A percentile compares a stretch with the other conserved stretches of the same genome.
Conservation (phyloP, 495 filamentous ascomycete species). For the Penicillium chermesinum region DNA sequence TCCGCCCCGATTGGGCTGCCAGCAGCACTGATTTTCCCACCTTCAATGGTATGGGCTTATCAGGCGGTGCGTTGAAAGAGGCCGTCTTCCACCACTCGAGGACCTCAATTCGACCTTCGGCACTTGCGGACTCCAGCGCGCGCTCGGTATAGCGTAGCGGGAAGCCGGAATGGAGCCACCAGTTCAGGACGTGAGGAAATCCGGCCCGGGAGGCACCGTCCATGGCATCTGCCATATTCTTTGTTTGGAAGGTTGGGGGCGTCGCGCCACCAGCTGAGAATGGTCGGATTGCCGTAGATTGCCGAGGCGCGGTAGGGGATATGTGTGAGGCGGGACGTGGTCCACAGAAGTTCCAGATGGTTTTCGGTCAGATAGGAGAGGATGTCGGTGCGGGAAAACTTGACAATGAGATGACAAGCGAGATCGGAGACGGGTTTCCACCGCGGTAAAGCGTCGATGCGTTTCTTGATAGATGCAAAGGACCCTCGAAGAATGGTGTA, state of each 20-base stretch:
- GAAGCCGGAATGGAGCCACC: constrained; percentile 82
- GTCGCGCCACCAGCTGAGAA: constrained; percentile 84
- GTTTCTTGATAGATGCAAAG: constrained; percentile 60
- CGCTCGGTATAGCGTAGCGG: constrained; percentile 77
- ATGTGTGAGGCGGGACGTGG: constrained; percentile 72
- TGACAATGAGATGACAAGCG: constrained; percentile 83
- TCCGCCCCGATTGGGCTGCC: constrained; percentile 73
- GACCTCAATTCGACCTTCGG: constrained; percentile 74
- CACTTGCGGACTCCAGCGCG: constrained; percentile 79
- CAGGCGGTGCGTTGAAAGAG: constrained; percentile 24
- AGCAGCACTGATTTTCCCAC: constrained; percentile 75
- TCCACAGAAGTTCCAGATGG: constrained; percentile 74
- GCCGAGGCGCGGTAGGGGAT: constrained; percentile 80
- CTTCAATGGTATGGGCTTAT: constrained; percentile 54
- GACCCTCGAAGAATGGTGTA: constrained; percentile 72
- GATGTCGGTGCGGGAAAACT: constrained; percentile 74
- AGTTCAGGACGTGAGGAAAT: constrained; percentile 78
- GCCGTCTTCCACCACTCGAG: constrained; percentile 87
- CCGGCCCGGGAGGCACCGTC: constrained; percentile 81
- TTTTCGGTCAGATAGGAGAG: constrained; percentile 76
- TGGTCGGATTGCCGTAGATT: constrained; percentile 76
- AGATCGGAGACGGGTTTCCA: constrained; percentile 72
- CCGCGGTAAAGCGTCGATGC: constrained; percentile 59
- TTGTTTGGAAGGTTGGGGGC: constrained; percentile 73
- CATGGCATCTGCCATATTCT: constrained; percentile 72